phyloP scores from a whole-genome alignment of 441 rosid genomes.

The Capsella rubella region DNA sequence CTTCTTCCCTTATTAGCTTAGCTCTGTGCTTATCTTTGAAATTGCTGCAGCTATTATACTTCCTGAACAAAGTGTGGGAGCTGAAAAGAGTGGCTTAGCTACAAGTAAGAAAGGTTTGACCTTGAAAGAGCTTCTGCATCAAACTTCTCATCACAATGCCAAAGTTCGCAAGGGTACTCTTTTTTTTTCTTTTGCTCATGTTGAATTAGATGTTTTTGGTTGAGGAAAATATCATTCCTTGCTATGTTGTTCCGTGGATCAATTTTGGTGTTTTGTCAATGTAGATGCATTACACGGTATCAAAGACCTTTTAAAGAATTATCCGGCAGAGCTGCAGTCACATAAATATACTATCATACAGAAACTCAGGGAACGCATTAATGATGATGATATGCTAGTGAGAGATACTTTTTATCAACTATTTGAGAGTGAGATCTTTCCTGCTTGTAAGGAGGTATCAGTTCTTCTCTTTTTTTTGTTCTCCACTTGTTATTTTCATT shows the following conservation, averaged over 20 bases:
- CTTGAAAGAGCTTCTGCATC: slow-evolving; percentile 81
- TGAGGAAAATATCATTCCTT: background rate
- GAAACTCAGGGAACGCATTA: slow-evolving; percentile 69
- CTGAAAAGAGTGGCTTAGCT: slow-evolving; percentile 82
- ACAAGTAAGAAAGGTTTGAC: slow-evolving; percentile 92
- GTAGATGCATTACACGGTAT: slow-evolving; percentile 84
- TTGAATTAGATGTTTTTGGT: background rate
- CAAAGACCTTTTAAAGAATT: slow-evolving; percentile 63
- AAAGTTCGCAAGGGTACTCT: slow-evolving; percentile 79
- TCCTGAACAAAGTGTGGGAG: slow-evolving; percentile 89
- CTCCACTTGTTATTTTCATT: background rate
- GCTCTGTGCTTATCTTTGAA: background rate
- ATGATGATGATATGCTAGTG: slow-evolving; percentile 72
- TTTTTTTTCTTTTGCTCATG: background rate
- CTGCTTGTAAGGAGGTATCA: slow-evolving; percentile 77
- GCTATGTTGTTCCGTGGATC: background rate
- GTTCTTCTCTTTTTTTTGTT: slow-evolving; percentile 10
- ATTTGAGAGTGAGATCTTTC: slow-evolving; percentile 68
- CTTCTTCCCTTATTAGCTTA: slow-evolving; percentile 9
- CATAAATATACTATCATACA: slow-evolving; percentile 66
- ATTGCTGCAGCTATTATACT: slow-evolving; percentile 70
- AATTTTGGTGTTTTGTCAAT: slow-evolving; percentile 16
- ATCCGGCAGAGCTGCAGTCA: slow-evolving; percentile 71
- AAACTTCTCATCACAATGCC: slow-evolving; percentile 79
- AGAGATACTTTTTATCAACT: slow-evolving; percentile 70